Percentiles rank a stretch among this genome's conserved stretches.
Conservation (phyloP, 2,329 filamentous ascomycete species). For the Daldinia sp. region DNA sequence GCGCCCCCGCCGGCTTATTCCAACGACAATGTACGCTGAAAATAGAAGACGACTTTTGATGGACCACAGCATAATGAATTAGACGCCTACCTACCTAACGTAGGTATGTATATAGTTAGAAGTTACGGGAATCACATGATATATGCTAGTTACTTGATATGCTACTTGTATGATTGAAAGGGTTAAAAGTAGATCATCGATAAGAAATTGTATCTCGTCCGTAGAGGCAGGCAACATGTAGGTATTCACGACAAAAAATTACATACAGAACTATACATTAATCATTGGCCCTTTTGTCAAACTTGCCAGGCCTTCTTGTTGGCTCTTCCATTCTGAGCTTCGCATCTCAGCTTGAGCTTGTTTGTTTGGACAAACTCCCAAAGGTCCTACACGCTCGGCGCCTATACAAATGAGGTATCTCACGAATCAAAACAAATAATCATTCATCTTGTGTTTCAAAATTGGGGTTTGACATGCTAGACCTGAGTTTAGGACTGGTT, state of each 20-base stretch:
- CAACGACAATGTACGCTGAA: neutral
- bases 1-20: neutral
- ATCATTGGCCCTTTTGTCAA: slow-evolving; percentile 35
- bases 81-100: neutral
- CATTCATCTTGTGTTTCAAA: slow-evolving; percentile 30
- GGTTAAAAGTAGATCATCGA: neutral
- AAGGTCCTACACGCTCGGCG: slow-evolving; percentile 31
- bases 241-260: slow-evolving; percentile 41
- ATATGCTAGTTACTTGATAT: neutral
- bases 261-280: slow-evolving; percentile 47
- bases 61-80: neutral
- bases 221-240: slow-evolving; percentile 12
- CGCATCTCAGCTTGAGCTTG: slow-evolving; percentile 20
- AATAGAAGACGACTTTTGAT: neutral
- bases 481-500: slow-evolving; percentile 60
- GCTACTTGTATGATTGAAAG: neutral
- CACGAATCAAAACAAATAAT: slow-evolving; percentile 37
- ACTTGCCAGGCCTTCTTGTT: slow-evolving; percentile 29
- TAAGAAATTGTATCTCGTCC: slow-evolving; percentile 13
- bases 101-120: neutral
- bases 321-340: slow-evolving; percentile 19
- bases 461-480: slow-evolving; percentile 15
- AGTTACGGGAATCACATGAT: neutral
- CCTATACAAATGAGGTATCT: slow-evolving; percentile 48
- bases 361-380: slow-evolving; percentile 38